Base-by-base conservation (phyloP, 257 asterid genomes). In the Solanum infundibuliforme region DNA sequence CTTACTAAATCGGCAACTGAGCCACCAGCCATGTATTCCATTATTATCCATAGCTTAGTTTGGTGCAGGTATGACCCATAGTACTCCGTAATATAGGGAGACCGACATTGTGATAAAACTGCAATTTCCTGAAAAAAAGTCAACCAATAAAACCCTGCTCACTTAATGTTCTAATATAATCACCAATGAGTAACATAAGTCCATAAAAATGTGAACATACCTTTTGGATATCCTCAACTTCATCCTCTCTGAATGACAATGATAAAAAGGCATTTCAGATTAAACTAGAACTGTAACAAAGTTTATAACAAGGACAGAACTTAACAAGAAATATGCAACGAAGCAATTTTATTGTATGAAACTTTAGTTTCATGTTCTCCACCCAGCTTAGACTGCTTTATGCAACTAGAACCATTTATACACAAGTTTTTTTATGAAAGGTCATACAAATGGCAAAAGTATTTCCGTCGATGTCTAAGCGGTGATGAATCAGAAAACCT, bases 21-120 rank as follows among this genome's bases (percentile, higher is more conserved):
- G 86, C 99, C 99, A 88, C 99, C 99, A 91, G 99, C 99, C 99
- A 97, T 97, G 96, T 94, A 97, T 90, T 97, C 99, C 99, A 97
- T 96, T 90, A 97, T 93, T 90, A 97, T 96, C 99, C 99, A 96
- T 74, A 97, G 93, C 92, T 96, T 97, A 4, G 99, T 97, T 89
- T 96, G 96, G 89, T 92, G 88, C 90, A 97, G 92, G 90, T 90
- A 92, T 25, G 99, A 97, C 88, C 98, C 96, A 91, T 97, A 97
- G 90, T 97, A 97, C 87, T 97, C 99, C 5, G 99, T 97, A 88
- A 97, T 97, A 93, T 92, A 97, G 75, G 90, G 95, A 86, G 98
- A 97, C 87, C 99, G 98, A 69, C 99, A 97, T 93, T 96, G 98
- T 88, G 96, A 93, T 88, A 96, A 96, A 88, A 97, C 99, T 32